Evolutionary conservation across 805 yeast genomes (phyloP), one percentile per base, ranked within the genome.

Genomic region (Maudiozyma pseudohumilis): DNA sequence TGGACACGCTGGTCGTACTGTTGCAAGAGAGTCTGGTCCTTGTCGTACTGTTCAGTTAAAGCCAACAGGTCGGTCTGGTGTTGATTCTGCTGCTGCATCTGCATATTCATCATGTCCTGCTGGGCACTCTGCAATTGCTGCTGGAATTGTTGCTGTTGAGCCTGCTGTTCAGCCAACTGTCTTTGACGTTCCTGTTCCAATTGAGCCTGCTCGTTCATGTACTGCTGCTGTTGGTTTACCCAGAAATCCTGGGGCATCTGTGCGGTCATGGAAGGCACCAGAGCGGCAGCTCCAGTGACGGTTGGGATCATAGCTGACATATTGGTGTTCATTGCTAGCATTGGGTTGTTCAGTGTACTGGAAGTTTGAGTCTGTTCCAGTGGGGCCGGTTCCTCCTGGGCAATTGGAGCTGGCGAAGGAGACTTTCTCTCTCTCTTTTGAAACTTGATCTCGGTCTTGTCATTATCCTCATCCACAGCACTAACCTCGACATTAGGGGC

Each of bases 1-100:
- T 80, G 80, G 7, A 88, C 95, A 40, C 94, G 68, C 43, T 77
- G 71, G 56, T 88, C 96, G 55, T 88, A 88, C 57, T 86, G 95
- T 56, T 80, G 85, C 38, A 88, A 68, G 64, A 88, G 65, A 46
- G 75, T 67, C 56, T 85, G 95, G 55, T 85, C 94, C 48, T 77
- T 82, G 47, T 87, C 94, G 52, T 81, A 84, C 52, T 86, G 95
- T 26, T 80, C 83, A 46, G 78, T 74, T 46, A 86, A 65, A 45
- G 77, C 73, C 27, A 83, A 64, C 34, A 88, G 59, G 55, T 87
- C 95, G 48, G 85, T 80, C 43, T 84, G 70, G 21, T 87, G 86
- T 52, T 81, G 84, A 7, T 80, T 77, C 48, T 82, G 88, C 38
- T 73, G 72, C 37, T 81, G 82, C 25, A 45, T 29, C 28, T 43